phyloP scores from a whole-genome alignment of 352 stramenopile genomes.

The Halophytophthora batemanensis region DNA sequence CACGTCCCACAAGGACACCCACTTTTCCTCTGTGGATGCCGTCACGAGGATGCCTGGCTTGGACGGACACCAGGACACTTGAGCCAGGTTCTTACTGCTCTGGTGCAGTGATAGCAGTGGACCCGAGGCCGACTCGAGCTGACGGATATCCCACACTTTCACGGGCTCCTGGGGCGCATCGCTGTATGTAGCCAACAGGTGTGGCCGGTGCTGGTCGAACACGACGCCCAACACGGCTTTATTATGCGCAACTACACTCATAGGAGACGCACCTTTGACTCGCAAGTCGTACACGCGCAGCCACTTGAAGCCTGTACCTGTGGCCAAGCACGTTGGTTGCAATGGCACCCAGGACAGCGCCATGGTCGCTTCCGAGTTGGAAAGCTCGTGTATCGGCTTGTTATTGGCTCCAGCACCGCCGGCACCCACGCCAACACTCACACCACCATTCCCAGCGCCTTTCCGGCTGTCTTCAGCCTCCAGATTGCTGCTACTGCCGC shows the following conservation, averaged over 20 bases:
- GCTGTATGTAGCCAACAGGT: constrained; percentile 82
- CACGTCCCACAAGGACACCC: constrained; percentile 84
- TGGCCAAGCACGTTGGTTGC: constrained; percentile 75
- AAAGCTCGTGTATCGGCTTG: constrained; percentile 74
- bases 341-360: constrained; percentile 81
- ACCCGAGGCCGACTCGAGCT: constrained; percentile 59
- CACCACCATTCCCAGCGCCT: constrained; percentile 8
- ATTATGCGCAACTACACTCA: constrained; percentile 83
- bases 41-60: constrained; percentile 80
- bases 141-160: constrained; percentile 87
- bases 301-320: constrained; percentile 87
- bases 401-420: constrained; percentile 27
- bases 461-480: constrained; percentile 24
- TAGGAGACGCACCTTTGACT: constrained; percentile 46
- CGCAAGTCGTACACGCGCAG: constrained; percentile 82
- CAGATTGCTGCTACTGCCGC: constrained; percentile 22
- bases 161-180: constrained; percentile 78
- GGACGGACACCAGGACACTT: constrained; percentile 83
- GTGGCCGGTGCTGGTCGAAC: constrained; percentile 77
- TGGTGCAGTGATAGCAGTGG: constrained; percentile 73
- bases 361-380: constrained; percentile 82
- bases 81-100: constrained; percentile 65
- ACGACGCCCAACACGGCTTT: constrained; percentile 81
- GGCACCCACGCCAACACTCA: constrained; percentile 19
- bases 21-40: constrained; percentile 73